These are phyloP conservation scores for Selaginella tamariscina DNA, from an alignment of 75 land plant species.

Conservation along the genomic window DNA sequence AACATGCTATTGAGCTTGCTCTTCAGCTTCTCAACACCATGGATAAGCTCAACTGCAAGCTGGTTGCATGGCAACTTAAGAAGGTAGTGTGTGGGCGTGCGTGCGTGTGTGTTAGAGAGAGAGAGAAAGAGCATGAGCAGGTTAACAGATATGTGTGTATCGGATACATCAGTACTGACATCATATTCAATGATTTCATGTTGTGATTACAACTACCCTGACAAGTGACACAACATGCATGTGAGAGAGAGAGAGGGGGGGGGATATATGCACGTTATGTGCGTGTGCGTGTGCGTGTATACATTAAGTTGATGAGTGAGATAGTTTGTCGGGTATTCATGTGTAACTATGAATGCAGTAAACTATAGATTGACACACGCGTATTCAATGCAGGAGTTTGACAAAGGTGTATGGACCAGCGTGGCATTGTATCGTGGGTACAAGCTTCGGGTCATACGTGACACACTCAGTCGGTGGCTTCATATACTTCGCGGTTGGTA, in stretches of 20 bases:
- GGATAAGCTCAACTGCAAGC: slow-evolving; percentile 4
- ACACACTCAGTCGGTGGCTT: slow-evolving; percentile 6
- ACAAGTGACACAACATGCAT: too few species aligned
- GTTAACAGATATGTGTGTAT: too few species aligned
- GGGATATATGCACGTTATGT: too few species aligned
- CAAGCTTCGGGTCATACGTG: slow-evolving; percentile 10
- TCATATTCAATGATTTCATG: too few species aligned
- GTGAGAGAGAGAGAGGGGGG: too few species aligned
- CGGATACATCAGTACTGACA: too few species aligned
- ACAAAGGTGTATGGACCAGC: slow-evolving; percentile 10
- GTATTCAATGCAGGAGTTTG: slow-evolving; percentile 3
- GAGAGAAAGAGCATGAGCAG: too few species aligned
- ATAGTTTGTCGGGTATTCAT: not conserved
- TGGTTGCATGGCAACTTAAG: not conserved
- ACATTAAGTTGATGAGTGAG: not conserved
- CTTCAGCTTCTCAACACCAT: not conserved
- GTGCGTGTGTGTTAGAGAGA: too few species aligned
- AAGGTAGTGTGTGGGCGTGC: not conserved
- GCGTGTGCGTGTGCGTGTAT: too few species aligned
- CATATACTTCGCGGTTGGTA: slow-evolving; percentile 1
- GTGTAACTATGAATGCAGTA: not conserved
- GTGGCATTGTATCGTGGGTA: slow-evolving; percentile 10
- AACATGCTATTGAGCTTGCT: slow-evolving; percentile 1
- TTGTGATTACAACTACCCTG: too few species aligned
- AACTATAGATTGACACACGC: not conserved